Evolutionary conservation across 345 rosid genomes (phyloP).

Genomic region (Melastoma malabathricum): DNA sequence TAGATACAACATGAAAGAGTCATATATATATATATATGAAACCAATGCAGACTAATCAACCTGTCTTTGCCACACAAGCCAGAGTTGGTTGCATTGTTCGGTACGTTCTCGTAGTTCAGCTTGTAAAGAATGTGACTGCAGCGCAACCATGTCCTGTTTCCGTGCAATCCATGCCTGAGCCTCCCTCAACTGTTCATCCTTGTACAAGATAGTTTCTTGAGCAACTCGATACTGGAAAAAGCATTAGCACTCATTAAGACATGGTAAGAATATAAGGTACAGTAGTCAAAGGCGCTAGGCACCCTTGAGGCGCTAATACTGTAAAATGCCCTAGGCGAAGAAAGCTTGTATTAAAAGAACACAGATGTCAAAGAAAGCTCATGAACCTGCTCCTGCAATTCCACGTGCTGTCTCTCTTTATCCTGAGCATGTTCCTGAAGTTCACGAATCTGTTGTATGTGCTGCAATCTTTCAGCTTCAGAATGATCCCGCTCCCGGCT

Average conservation of each 20-base stretch:
- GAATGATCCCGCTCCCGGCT: slow-evolving; percentile 98
- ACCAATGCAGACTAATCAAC: slow-evolving; percentile 24
- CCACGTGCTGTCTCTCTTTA: slow-evolving; percentile 70
- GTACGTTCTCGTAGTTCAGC: slow-evolving; percentile 74
- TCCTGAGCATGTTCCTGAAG: slow-evolving; percentile 88
- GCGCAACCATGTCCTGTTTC: slow-evolving; percentile 76
- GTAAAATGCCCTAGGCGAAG: too few relatives aligned
- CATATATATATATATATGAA: neutral
- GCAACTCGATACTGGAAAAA: slow-evolving; percentile 71
- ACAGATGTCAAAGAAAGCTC: neutral
- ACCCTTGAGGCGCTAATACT: too few relatives aligned
- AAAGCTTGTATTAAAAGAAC: too few relatives aligned
- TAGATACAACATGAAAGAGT: neutral
- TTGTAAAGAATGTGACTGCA: slow-evolving; percentile 75
- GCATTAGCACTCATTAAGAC: slow-evolving; percentile 4
- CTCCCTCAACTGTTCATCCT: slow-evolving; percentile 80
- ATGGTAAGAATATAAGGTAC: too few relatives aligned
- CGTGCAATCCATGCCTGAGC: slow-evolving; percentile 73
- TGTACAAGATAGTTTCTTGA: slow-evolving; percentile 70
- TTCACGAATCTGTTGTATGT: slow-evolving; percentile 61
- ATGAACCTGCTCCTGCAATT: slow-evolving; percentile 88
- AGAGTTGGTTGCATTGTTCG: slow-evolving; percentile 80
- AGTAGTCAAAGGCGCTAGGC: too few relatives aligned
- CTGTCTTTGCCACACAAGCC: slow-evolving; percentile 95
- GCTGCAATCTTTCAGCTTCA: slow-evolving; percentile 87